Base-by-base conservation (phyloP, 1,284 basidiomycete species). In the Boletus semigastroideus region DNA sequence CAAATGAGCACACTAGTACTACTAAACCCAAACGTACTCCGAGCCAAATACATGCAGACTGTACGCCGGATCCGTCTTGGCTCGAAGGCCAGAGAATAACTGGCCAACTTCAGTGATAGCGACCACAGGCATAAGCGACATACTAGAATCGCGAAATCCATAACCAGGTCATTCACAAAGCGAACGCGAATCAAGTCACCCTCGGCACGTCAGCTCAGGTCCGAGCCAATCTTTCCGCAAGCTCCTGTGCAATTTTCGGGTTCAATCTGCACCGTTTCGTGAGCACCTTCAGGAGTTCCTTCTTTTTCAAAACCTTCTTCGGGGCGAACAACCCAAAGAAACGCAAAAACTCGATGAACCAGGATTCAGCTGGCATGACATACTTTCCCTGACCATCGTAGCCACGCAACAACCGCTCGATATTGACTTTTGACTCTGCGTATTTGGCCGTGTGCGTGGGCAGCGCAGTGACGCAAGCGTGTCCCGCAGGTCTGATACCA, bases 381-480 rank as follows among this genome's bases (percentile, higher is more conserved):
- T 57, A 64, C 42, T 49, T 56, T 9, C 49, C 51, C 27, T 47
- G 40, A 2, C 59, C 56, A 22, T 49, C 39, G 44, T 54, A 57
- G 12, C 42, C 52, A 9, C 45, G 16, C 51, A 63, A 42, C 51
- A 66, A 25, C 25, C 37, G 50, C 19, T 60, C 54, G 11, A 56
- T 38, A 12, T 45, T 53, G 46, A 25, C 56, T 14, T 37, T 59
- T 5, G 67, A 69, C 34, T 62, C 40, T 4, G 42, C 10, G 34
- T 67, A 64, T 30, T 49, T 62, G 42, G 11, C 25, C 25, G 25
- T 14, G 42, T 62, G 49, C 17, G 34, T 27, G 10, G 49, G 50
- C 0, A 56, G 41, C 7, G 69, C 68, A 0, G 73, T 75, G 42
- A 76, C 66, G 42, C 75, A 75, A 5, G 71, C 72, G 13, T 67